Conservation (phyloP, 1,284 basidiomycete species). For the Prillingera fragicola region DNA sequence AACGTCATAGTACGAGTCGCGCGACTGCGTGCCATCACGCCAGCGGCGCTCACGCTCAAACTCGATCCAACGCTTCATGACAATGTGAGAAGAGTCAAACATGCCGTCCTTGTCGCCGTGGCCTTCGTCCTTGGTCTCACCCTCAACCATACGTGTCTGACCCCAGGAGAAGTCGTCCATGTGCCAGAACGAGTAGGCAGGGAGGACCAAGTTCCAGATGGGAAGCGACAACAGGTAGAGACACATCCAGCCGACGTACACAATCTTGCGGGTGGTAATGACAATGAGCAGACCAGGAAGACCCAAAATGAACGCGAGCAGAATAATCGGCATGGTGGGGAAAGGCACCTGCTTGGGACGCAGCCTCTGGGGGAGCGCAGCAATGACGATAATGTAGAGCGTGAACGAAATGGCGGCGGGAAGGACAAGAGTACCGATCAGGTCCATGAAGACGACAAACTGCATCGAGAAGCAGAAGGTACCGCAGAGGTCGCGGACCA, state of each 20-base stretch:
- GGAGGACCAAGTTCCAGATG: conserved; percentile 92
- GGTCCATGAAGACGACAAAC: conserved; percentile 96
- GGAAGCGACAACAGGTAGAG: conserved; percentile 88
- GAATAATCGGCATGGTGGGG: conserved; percentile 88
- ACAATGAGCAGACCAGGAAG: conserved; percentile 92
- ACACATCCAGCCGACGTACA: conserved; percentile 95
- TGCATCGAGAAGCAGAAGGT: conserved; percentile 98
- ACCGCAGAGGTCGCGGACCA: conserved; percentile 90
- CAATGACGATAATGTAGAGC: conserved; percentile 79
- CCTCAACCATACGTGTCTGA: conserved; percentile 80
- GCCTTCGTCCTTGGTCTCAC: conserved; percentile 56
- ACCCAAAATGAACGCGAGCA: conserved; percentile 89
- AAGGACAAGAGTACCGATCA: conserved; percentile 89
- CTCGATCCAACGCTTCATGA: conserved; percentile 99
- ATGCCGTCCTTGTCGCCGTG: conserved; percentile 90
- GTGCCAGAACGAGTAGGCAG: conserved; percentile 95
- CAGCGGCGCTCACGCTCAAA: conserved; percentile 94
- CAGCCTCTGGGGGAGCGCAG: conserved; percentile 69
- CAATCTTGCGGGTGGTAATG: conserved; percentile 85
- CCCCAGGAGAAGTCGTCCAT: conserved; percentile 99
- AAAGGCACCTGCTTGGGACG: too few species aligned
- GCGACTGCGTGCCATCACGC: conserved; percentile 76
- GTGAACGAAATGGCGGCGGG: conserved; percentile 98
- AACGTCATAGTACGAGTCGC: conserved; percentile 59
- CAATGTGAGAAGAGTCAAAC: conserved; percentile 92